Evolutionary conservation across 306 rosid species (phyloP).

Genomic region (Prunus armeniaca): DNA sequence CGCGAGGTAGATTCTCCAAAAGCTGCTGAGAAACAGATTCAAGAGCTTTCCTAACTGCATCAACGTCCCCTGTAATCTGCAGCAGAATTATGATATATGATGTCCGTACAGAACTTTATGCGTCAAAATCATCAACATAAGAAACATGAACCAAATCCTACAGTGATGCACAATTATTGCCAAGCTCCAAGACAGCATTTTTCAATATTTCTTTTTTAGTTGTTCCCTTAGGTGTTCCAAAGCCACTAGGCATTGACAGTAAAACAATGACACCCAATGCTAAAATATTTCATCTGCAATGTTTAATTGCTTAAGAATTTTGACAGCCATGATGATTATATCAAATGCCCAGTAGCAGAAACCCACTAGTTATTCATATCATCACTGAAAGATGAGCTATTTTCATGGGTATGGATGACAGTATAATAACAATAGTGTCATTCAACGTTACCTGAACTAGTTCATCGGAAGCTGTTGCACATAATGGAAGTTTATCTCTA

Average conservation of each 20-base stretch:
- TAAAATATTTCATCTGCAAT: background rate
- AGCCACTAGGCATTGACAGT: background rate
- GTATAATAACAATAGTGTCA: background rate
- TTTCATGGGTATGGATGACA: background rate
- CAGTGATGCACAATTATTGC: background rate
- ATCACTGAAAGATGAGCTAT: background rate
- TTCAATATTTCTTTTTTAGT: background rate
- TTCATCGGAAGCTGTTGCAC: constrained; percentile 65
- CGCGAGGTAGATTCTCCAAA: constrained; percentile 63
- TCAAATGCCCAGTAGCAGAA: background rate
- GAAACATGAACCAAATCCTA: background rate
- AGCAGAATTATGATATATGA: constrained; percentile 19
- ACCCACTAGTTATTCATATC: background rate
- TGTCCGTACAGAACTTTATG: constrained; percentile 22
- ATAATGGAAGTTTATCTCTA: constrained; percentile 71
- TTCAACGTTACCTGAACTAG: constrained; percentile 72
- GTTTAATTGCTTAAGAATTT: background rate
- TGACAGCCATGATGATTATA: background rate
- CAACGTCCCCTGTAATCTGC: constrained; percentile 79
- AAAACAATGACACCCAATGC: background rate
- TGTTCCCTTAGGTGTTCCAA: background rate
- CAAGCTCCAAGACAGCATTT: background rate
- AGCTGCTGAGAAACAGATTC: constrained; percentile 67
- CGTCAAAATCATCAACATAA: constrained; percentile 21
- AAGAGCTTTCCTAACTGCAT: constrained; percentile 80